A percentile compares a stretch with the other conserved stretches of the same genome.
Evolutionary conservation across 2,329 filamentous ascomycete species (phyloP).

Genomic region (Aspergillus terreus): DNA sequence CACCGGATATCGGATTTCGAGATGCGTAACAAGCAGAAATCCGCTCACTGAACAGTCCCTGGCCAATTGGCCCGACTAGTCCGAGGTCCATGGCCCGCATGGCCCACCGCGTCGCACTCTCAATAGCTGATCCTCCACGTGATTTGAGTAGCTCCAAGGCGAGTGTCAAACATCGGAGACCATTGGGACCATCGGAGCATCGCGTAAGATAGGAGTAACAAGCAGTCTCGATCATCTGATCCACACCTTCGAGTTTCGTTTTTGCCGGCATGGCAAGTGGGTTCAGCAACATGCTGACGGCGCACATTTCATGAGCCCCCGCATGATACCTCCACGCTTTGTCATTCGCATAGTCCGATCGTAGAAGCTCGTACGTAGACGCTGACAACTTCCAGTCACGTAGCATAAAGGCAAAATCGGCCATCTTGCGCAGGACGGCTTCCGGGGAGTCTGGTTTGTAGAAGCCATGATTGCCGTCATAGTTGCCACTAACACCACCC

Average conservation of each 20-base stretch:
- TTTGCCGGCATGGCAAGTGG: constrained; percentile 70
- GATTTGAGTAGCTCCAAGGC: constrained; percentile 78
- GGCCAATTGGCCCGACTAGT: constrained; percentile 69
- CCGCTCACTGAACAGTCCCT: constrained; percentile 80
- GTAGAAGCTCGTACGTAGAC: constrained; percentile 85
- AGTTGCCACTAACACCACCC: constrained; percentile 55
- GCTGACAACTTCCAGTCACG: constrained; percentile 92
- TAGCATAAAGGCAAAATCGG: constrained; percentile 95
- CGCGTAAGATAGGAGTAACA: constrained; percentile 90
- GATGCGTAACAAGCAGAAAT: constrained; percentile 79
- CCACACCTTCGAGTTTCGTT: constrained; percentile 73
- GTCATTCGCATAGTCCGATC: constrained; percentile 85
- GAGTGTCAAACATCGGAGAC: constrained; percentile 71
- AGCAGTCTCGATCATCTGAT: constrained; percentile 83
- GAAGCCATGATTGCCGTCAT: constrained; percentile 72
- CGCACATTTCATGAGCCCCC: constrained; percentile 91
- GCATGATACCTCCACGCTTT: constrained; percentile 97
- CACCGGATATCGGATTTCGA: constrained; percentile 63
- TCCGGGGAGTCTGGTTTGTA: constrained; percentile 82
- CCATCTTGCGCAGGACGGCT: constrained; percentile 86
- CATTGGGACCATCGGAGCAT: constrained; percentile 74
- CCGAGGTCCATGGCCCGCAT: constrained; percentile 74
- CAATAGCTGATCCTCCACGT: constrained; percentile 72
- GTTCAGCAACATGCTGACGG: constrained; percentile 75
- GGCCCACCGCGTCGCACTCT: constrained; percentile 85